These are phyloP conservation scores for Rhexocercosporidium sp. DNA, from an alignment of 2,329 filamentous ascomycete genomes.

Conservation along the genomic window DNA sequence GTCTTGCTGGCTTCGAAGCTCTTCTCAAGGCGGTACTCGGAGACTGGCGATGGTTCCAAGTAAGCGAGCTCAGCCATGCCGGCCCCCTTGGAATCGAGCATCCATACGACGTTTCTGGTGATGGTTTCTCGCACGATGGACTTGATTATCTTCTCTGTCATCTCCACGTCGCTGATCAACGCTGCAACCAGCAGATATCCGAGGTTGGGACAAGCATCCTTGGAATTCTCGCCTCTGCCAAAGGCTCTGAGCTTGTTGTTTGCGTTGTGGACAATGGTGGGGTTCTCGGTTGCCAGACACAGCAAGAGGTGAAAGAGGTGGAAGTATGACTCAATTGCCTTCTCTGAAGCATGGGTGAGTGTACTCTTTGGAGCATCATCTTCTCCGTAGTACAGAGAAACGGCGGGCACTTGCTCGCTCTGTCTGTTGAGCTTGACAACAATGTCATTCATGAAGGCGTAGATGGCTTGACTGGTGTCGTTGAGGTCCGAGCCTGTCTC, in stretches of 20 bases:
- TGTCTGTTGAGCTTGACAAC: slow-evolving; percentile 53
- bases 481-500: slow-evolving; percentile 33
- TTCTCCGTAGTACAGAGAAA: slow-evolving; percentile 9
- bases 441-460: slow-evolving; percentile 56
- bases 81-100: slow-evolving; percentile 45
- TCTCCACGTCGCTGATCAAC: slow-evolving; percentile 50
- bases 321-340: slow-evolving; percentile 59
- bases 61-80: slow-evolving; percentile 52
- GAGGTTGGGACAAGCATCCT: slow-evolving; percentile 52
- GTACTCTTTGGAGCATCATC: slow-evolving; percentile 43
- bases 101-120: slow-evolving; percentile 57
- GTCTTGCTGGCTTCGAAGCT: slow-evolving; percentile 53
- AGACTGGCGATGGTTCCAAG: slow-evolving; percentile 48
- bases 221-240: slow-evolving; percentile 46
- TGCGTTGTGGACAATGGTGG: slow-evolving; percentile 45
- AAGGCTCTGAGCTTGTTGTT: slow-evolving; percentile 49
- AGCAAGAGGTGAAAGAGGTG: slow-evolving; percentile 57
- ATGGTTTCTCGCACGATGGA: slow-evolving; percentile 55
- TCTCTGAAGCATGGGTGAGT: slow-evolving; percentile 54
- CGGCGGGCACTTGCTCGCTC: slow-evolving; percentile 28
- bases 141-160: slow-evolving; percentile 48
- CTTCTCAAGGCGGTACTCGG: slow-evolving; percentile 51
- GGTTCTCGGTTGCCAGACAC: slow-evolving; percentile 50
- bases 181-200: slow-evolving; percentile 54
- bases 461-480: slow-evolving; percentile 46